Evolutionary conservation across 352 stramenopile species (phyloP), one percentile per base, ranked within the genome.

Genomic region (Achlya hypogyna): DNA sequence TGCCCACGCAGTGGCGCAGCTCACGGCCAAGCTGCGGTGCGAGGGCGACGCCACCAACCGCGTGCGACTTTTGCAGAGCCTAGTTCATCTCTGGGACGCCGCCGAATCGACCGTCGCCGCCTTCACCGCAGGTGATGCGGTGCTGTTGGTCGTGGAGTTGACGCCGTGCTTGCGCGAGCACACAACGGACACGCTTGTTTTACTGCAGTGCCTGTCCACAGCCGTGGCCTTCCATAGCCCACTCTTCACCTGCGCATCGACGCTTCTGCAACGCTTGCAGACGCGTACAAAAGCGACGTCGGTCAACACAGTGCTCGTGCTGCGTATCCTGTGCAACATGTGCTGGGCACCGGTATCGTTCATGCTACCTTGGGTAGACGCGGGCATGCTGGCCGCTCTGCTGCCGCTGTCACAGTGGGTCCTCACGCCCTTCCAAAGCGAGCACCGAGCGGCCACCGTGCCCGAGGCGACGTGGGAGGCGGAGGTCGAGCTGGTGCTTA

Each of bases 281-380:
- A 20, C 5, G n/a, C 54, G 54, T 5, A 52, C 54, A 23, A 28
- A 38, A 10, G 9, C 10, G 10, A 38, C 34, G 28, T 35, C 20
- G 31, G 14, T 22, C 54, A 23, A 51, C 35, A 64, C 54, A 23
- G 22, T 45, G 1, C 52, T 79, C 6, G 59, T 89, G 5, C 69
- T 91, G 0, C 74, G 65, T 1, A 81, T 89, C 5, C 51, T 91
- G 9, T 85, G 74, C 64, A 87, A 89, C n/a, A 51, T 88, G 0
- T 88, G 86, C 34, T 45, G 38, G 78, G 78, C n/a, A 73, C 75
- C 22, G 34, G 40, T 29, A 1, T 20, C 28, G 2, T 28, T 31
- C 5, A 63, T 62, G 0, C 53, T 86, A 2, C 56, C 69, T 2
- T 51, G 52, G 12, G 75, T 78, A 1, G 72, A 86, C 34, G 28